Conservation (phyloP, 176 grass and related monocot genomes). For the Olyra latifolia region DNA sequence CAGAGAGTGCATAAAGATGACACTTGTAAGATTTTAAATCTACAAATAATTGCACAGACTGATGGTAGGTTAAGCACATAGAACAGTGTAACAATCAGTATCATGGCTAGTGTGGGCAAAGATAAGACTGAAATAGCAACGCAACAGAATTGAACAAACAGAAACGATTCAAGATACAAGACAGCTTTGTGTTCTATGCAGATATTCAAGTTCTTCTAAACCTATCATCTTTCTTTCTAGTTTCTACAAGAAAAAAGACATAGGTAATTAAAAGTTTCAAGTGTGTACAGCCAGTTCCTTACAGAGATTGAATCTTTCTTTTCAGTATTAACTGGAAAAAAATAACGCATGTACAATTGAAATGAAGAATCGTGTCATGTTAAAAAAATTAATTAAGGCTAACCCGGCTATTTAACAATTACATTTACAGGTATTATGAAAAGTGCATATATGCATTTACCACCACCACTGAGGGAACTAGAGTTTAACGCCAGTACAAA, state of each 20-base stretch:
- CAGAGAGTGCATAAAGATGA: neutral
- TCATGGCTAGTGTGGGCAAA: conserved; percentile 10
- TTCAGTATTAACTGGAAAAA: neutral
- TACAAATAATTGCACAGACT: neutral
- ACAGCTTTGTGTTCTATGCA: neutral
- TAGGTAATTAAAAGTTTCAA: conserved; percentile 7
- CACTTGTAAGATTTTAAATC: conserved; percentile 5
- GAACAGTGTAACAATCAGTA: neutral
- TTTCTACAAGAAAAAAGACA: neutral
- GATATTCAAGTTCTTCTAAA: neutral
- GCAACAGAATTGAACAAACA: conserved; percentile 24
- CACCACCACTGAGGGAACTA: neutral
- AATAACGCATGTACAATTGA: neutral
- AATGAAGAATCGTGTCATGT: conserved; percentile 14
- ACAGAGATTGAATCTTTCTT: conserved; percentile 4
- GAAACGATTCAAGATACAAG: neutral
- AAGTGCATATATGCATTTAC: conserved; percentile 1
- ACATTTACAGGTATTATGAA: conserved; percentile 14
- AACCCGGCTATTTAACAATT: neutral
- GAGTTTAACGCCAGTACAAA: conserved; percentile 29
- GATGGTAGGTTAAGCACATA: neutral
- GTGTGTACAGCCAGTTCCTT: conserved; percentile 3
- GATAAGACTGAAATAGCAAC: neutral
- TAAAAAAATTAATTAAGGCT: conserved; percentile 17
- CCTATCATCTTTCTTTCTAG: neutral